These are phyloP conservation scores for Candida odintsovae DNA, from an alignment of 805 yeast species.

Conservation along the genomic window DNA sequence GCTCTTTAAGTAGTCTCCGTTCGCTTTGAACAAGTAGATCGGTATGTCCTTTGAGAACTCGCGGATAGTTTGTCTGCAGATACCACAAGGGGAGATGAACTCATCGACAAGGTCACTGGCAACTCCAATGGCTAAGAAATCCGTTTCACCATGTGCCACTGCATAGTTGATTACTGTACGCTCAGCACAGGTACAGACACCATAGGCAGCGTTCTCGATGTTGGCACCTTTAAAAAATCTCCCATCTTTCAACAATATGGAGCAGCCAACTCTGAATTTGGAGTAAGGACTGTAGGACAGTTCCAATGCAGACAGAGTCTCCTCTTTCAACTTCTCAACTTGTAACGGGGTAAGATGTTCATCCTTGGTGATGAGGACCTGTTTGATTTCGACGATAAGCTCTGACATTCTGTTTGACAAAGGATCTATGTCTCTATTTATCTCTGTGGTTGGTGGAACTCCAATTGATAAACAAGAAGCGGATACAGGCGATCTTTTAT, in stretches of 20 bases:
- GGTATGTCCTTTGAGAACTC: slow-evolving; percentile 66
- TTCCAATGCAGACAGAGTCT: slow-evolving; percentile 32
- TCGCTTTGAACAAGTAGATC: slow-evolving; percentile 60
- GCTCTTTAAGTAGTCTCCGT: slow-evolving; percentile 42
- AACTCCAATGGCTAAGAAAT: slow-evolving; percentile 59
- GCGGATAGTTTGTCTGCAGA: slow-evolving; percentile 84
- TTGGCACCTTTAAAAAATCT: slow-evolving; percentile 68
- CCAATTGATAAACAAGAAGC: too few relatives aligned
- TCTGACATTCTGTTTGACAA: background rate
- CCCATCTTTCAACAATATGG: slow-evolving; percentile 48
- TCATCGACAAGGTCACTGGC: slow-evolving; percentile 49
- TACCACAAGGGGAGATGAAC: slow-evolving; percentile 84
- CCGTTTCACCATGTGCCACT: slow-evolving; percentile 35
- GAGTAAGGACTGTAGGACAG: slow-evolving; percentile 45
- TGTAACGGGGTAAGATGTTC: slow-evolving; percentile 7
- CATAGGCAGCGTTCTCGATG: slow-evolving; percentile 90
- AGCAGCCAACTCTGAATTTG: slow-evolving; percentile 70
- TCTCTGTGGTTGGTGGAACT: too few relatives aligned
- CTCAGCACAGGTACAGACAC: slow-evolving; percentile 75
- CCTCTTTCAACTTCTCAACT: slow-evolving; percentile 21
- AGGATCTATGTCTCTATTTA: background rate
- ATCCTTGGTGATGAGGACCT: slow-evolving; percentile 37
- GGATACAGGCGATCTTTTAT: background rate
- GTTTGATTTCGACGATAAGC: background rate
- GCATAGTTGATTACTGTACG: slow-evolving; percentile 59